Base-by-base conservation (phyloP, 2,329 filamentous ascomycete species). In the Alternaria solani region DNA sequence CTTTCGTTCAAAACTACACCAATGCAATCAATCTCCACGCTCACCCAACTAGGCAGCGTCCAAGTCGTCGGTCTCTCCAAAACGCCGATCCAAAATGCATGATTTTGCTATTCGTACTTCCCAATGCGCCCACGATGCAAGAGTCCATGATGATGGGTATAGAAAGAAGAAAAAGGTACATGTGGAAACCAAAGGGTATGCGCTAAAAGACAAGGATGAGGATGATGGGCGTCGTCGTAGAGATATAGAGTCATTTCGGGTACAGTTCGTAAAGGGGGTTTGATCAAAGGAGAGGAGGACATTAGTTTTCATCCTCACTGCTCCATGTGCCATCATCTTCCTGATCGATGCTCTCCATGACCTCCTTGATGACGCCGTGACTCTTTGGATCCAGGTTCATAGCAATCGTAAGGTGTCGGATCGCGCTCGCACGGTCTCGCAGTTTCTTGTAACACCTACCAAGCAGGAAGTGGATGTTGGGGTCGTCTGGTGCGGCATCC, bases 331-430 rank as follows among this genome's bases (percentile, higher is more conserved):
- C 75, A 57, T 84, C 84, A 23, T 87, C 85, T 61, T 92, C 90
- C 57, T 93, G 90, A 72, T 96, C 93, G 59, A 98, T 86, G 70
- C 89, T 90, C 82, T 98, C 94, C 81, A 99, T 97, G 18, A 93
- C 93, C 77, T 97, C 93, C 80, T 98, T 99, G 80, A 99, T 97
- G 78, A 93, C 91, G 64, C 92, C 90, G 66, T 92, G 93, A 70
- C 94, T 94, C 89, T 98, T 98, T 30, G 94, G 95, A 83, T 99
- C 95, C 73, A 99, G 82, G 79, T 97, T 97, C 74, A 98, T 83
- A 18, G 95, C 95, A 77, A 94, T 94, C 7, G 95, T 99, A 76
- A 96, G 96, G 78, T 97, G 93, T 61, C 91, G 89, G 61, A 99
- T 91, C n/a, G 95, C 94, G 70, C 89, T 86, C 62, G 89, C 88